Base-by-base conservation (phyloP, 208 protist species). In the Crithidia bombi region DNA sequence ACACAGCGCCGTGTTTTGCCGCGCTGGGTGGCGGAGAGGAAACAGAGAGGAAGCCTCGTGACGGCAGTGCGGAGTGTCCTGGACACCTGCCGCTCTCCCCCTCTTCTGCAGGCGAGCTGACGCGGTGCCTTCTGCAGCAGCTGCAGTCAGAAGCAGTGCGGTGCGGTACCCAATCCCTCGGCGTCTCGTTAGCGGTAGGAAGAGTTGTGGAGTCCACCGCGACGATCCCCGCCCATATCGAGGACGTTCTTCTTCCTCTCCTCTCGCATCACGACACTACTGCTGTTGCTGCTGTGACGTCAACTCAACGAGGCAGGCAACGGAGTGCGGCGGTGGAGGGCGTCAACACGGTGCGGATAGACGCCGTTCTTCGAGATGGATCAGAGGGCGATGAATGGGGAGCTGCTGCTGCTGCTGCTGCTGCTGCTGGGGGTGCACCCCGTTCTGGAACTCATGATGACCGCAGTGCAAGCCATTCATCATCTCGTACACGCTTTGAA, bases 111-210 rank as follows among this genome's bases (percentile, higher is more conserved):
- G 44, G 21, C 9, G 17, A 28, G 51, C 32, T 75, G 17, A 65
- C 58, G 38, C 51, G 66, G 39, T 39, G 63, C 57, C 15, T 80
- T 12, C 26, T 79, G 65, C 30, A 44, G 12, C 30, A 49, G 11
- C 64, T 77, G 43, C 64, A 71, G 47, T 21, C 33, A 2, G 71
- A 77, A 19, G 71, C 71, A 21, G 21, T 9, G 28, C 55, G 33
- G 33, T 49, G 64, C 28, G 39, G 64, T 35, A 63, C 57, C 19
- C 71, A 39, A 4, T 10, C 54, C 17, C 57, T 77, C 10, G 28
- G 41, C 28, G 44, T 77, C 30, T 62, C 64, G 26, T 12, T 77
- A 17, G 63, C 64, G 17, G 35, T 65, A n/a, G 71, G 71, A 12
- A 1, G 57, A 5, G 56, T 71, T 5, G 33, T 26, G 23, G 14